Evolutionary conservation across 2,329 filamentous ascomycete species (phyloP), one percentile per base, ranked within the genome.

Genomic region (Clonostachys rosea): DNA sequence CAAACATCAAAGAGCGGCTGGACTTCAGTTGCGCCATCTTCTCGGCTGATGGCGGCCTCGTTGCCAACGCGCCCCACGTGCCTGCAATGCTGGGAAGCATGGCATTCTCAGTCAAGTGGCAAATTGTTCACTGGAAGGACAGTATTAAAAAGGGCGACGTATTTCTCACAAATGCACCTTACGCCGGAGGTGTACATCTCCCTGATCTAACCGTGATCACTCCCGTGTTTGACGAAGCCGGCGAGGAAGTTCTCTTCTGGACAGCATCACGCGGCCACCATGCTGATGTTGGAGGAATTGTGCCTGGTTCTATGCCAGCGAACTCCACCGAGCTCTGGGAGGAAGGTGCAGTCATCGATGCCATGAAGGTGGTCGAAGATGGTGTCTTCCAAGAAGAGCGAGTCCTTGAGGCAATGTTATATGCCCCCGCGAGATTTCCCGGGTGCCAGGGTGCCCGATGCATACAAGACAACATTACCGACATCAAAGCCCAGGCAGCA

Each of bases 241-340:
- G 50, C 5, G 49, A 47, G 1, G 48, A 50, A 4, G 65, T 69
- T 47, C 57, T 62, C 6, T 69, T 69, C 49, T 70, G 66, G 35
- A 61, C 64, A 12, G 68, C 68, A 1, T 64, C 59, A 8, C 56
- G 68, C 14, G 66, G 65, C n/a, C 63, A 69, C 45, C 68, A 70
- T 47, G 61, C 63, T 2, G 65, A 67, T 34, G 66, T 68, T 18
- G 64, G 68, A 10, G 68, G 68, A 2, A 63, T 91, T 40, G 73
- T 61, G 6, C 64, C 63, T 10, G 65, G 61, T 4, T 65, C 63
- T 5, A 72, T 72, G 69, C 66, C 65, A 50, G 66, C 69, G 3
- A 64, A 69, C 35, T 66, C 61, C 9, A 67, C 56, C 9, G 60
- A 66, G 49, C 54, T 73, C 5, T 73, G 67, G 66, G 65, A 74